Percentiles rank a stretch among this genome's conserved stretches.
These are phyloP conservation scores for Schizochytrium sp. DNA, from an alignment of 108 stramenopile genomes.

Conservation along the genomic window DNA sequence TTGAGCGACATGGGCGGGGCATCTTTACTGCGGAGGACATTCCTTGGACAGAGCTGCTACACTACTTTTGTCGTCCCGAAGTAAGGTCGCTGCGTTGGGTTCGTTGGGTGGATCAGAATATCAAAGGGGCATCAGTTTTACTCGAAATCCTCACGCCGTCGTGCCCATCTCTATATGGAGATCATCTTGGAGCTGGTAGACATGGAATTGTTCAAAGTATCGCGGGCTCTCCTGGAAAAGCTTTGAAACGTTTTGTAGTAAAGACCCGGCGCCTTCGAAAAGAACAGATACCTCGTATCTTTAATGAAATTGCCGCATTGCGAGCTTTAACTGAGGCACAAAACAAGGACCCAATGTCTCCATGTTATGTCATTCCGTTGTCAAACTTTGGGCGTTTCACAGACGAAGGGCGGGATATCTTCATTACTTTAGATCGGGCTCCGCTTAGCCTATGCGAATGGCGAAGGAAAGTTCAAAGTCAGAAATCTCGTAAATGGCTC, in stretches of 20 bases:
- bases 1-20: neutral
- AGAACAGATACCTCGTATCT: slow-evolving; percentile 3
- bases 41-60: neutral
- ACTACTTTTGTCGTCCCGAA: neutral
- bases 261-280: neutral
- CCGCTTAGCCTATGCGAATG: neutral
- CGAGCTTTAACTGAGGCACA: neutral
- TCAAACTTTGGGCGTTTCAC: neutral
- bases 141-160: too few relatives aligned
- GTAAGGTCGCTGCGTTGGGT: too few relatives aligned
- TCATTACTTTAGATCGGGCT: neutral
- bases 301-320: neutral
- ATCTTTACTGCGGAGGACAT: neutral
- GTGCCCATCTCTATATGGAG: neutral
- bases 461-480: neutral
- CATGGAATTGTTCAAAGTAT: neutral
- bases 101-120: too few relatives aligned
- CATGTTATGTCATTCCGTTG: neutral
- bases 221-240: neutral
- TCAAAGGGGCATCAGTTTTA: too few relatives aligned
- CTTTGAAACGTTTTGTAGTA: neutral
- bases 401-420: neutral
- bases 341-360: neutral
- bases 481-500: neutral
- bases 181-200: neutral